phyloP scores from a whole-genome alignment of 129 eudicot species.

The Centaurea solstitialis region DNA sequence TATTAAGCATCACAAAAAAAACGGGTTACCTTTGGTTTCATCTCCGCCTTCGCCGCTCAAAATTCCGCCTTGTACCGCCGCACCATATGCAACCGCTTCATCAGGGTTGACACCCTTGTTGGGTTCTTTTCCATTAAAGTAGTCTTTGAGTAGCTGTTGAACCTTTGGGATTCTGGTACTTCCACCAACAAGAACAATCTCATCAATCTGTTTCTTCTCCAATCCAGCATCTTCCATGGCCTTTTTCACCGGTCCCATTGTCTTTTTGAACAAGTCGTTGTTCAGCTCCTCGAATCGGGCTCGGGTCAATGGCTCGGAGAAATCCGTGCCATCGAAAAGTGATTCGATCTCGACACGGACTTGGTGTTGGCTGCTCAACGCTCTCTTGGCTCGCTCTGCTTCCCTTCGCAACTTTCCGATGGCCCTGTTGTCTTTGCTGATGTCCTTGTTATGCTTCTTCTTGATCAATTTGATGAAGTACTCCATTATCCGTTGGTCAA shows the following conservation, averaged over 20 bases:
- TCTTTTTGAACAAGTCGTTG: constrained; percentile 68
- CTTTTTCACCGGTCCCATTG: constrained; percentile 77
- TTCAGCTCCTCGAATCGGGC: constrained; percentile 75
- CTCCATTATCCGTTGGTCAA: constrained; percentile 77
- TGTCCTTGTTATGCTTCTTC: constrained; percentile 80
- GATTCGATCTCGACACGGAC: constrained; percentile 74
- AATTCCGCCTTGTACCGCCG: constrained; percentile 75
- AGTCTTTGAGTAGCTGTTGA: constrained; percentile 70
- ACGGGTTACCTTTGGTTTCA: constrained; percentile 61
- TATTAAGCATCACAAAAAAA: too few species aligned
- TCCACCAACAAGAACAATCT: constrained; percentile 81
- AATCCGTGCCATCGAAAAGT: constrained; percentile 64
- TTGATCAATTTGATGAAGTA: constrained; percentile 72
- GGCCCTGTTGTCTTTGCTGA: constrained; percentile 84
- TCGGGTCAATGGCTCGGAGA: constrained; percentile 78
- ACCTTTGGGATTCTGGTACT: constrained; percentile 74
- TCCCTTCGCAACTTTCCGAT: constrained; percentile 72
- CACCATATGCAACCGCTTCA: constrained; percentile 75
- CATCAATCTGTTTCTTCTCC: constrained; percentile 62
- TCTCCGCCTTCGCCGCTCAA: constrained; percentile 76
- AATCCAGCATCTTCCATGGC: constrained; percentile 75
- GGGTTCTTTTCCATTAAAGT: constrained; percentile 65
- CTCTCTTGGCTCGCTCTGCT: constrained; percentile 74
- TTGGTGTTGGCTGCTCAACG: constrained; percentile 76
- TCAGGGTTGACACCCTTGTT: constrained; percentile 76